Evolutionary conservation across 768 basidiomycete species (phyloP).

Genomic region (Obba rivulosa): DNA sequence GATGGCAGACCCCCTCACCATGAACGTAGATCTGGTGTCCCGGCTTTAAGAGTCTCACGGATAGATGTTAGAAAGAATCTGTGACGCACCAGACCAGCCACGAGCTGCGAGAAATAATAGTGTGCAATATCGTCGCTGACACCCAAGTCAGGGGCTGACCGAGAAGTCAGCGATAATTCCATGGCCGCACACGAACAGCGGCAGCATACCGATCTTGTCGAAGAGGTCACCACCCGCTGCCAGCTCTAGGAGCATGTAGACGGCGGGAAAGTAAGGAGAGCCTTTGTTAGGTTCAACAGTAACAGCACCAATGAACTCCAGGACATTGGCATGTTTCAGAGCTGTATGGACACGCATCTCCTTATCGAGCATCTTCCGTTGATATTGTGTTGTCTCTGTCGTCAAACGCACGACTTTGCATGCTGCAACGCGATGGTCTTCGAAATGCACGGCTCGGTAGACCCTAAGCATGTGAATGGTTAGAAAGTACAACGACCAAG

Average conservation of each 20-base stretch:
- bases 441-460: constrained; percentile 71
- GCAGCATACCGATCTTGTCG: constrained; percentile 85
- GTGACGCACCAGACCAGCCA: constrained; percentile 69
- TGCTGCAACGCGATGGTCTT: constrained; percentile 66
- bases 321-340: constrained; percentile 72
- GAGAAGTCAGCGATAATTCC: not conserved
- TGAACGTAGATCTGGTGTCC: constrained; percentile 72
- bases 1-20: constrained; percentile 85
- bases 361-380: constrained; percentile 80
- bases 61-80: not conserved
- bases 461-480: constrained; percentile 46
- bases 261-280: constrained; percentile 59
- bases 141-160: constrained; percentile 85
- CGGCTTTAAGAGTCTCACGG: no score
- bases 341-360: constrained; percentile 87
- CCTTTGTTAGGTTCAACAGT: constrained; percentile 62
- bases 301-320: constrained; percentile 78
- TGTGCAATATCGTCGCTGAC: constrained; percentile 85
- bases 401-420: constrained; percentile 80
- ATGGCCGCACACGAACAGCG: not conserved
- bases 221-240: constrained; percentile 95
- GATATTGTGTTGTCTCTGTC: constrained; percentile 53
- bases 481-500: no score
- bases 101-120: constrained; percentile 81
- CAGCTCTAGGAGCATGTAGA: constrained; percentile 91